Evolutionary conservation across 1,139 yeast species (phyloP).

Genomic region (Magnusiomyces magnusii): DNA sequence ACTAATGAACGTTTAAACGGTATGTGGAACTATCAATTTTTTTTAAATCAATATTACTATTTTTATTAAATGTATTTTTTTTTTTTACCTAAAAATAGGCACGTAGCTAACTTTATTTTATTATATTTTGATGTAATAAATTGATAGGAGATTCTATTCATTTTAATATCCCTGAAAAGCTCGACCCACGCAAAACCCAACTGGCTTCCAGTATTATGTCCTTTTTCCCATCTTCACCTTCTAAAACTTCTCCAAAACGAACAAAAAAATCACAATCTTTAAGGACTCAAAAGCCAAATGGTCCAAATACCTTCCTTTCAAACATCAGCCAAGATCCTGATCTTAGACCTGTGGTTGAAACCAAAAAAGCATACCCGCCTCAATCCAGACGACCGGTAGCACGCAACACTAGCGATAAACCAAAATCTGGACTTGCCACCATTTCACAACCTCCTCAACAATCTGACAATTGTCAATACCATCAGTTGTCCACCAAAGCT

Average conservation of each 20-base stretch:
- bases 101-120: too few relatives aligned
- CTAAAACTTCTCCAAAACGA: background rate
- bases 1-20: conserved; percentile 15
- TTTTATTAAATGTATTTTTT: background rate
- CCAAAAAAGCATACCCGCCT: background rate
- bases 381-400: background rate
- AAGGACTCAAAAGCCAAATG: background rate
- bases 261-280: background rate
- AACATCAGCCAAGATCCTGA: background rate
- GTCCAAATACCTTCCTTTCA: background rate
- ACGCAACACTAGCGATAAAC: background rate
- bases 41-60: background rate
- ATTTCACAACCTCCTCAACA: conserved; percentile 1
- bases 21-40: background rate
- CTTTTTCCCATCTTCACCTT: background rate
- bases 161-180: conserved; percentile 2
- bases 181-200: conserved; percentile 13
- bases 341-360: background rate
- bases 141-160: background rate
- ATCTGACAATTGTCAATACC: background rate
- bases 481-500: background rate
- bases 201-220: conserved; percentile 17
- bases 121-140: background rate
- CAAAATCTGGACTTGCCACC: background rate
- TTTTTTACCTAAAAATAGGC: too few relatives aligned